Percentiles rank a stretch among this genome's conserved stretches.
phyloP scores from a whole-genome alignment of 2,329 filamentous ascomycete species.

The Clonostachys solani region DNA sequence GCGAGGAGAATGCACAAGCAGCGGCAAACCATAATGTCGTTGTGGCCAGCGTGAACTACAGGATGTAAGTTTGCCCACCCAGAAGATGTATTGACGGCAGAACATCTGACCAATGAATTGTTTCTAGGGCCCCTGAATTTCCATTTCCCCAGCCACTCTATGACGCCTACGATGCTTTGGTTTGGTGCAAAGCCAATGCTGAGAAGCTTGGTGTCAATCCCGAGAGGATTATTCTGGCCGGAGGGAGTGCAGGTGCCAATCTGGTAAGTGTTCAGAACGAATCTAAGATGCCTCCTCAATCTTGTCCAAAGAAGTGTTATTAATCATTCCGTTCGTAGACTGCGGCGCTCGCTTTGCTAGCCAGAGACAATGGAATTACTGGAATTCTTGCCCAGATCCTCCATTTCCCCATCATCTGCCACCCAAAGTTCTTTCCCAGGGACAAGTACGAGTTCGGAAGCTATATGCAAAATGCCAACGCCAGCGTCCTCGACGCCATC shows the following conservation, averaged over 20 bases:
- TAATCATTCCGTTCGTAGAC: constrained; percentile 6
- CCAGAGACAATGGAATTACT: constrained; percentile 5
- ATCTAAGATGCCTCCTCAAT: not conserved
- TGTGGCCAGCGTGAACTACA: constrained; percentile 14
- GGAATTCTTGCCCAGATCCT: constrained; percentile 13
- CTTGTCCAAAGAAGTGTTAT: not conserved
- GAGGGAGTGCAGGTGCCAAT: constrained; percentile 12
- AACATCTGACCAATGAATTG: not conserved
- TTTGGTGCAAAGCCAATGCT: constrained; percentile 14
- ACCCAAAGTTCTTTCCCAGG: constrained; percentile 12
- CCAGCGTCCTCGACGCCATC: constrained; percentile 3
- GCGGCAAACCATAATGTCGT: constrained; percentile 8
- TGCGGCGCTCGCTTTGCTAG: constrained; percentile 7
- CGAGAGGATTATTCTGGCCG: constrained; percentile 10
- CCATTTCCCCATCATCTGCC: constrained; percentile 11
- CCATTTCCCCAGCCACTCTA: constrained; percentile 11
- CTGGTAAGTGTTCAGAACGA: constrained; percentile 1
- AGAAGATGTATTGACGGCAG: not conserved
- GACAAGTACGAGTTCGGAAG: constrained; percentile 15
- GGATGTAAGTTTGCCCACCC: constrained; percentile 5
- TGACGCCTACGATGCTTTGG: constrained; percentile 13
- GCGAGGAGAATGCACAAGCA: constrained; percentile 12
- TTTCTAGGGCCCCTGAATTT: constrained; percentile 10
- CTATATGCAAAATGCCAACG: constrained; percentile 10
- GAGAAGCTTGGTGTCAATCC: constrained; percentile 7